These are phyloP conservation scores for Tuber umbilicatum DNA, from an alignment of 495 filamentous ascomycete genomes.

Conservation along the genomic window DNA sequence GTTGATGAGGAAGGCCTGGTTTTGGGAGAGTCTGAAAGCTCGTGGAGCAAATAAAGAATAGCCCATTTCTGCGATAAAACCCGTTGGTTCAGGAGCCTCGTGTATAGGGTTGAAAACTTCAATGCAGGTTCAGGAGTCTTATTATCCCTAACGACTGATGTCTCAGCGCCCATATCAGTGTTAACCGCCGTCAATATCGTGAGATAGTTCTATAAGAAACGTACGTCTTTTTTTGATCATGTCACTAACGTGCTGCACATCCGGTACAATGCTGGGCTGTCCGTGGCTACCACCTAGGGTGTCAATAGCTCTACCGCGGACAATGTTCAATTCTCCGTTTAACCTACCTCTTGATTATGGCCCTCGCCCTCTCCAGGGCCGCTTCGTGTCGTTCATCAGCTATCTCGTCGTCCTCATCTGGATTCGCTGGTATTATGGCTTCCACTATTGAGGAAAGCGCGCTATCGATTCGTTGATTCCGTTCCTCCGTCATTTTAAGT, in stretches of 20 bases:
- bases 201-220: neutral
- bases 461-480: conserved; percentile 47
- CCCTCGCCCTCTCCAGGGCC: conserved; percentile 50
- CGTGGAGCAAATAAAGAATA: conserved; percentile 82
- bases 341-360: conserved; percentile 49
- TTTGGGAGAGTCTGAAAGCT: conserved; percentile 61
- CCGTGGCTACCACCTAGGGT: conserved; percentile 20
- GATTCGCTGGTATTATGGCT: conserved; percentile 50
- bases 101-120: conserved; percentile 80
- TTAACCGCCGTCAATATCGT: conserved; percentile 3
- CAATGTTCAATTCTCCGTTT: conserved; percentile 14
- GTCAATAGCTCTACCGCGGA: conserved; percentile 9
- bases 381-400: conserved; percentile 50
- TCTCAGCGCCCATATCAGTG: conserved; percentile 6
- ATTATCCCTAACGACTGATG: conserved; percentile 61
- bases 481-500: conserved; percentile 35
- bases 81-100: conserved; percentile 75
- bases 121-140: conserved; percentile 75
- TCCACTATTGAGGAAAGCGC: conserved; percentile 55
- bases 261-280: conserved; percentile 46
- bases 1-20: conserved; percentile 45
- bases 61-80: conserved; percentile 95
- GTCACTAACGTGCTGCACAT: conserved; percentile 85
- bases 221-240: conserved; percentile 73
- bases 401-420: conserved; percentile 48